Evolutionary conservation across 2,329 filamentous ascomycete species (phyloP).

Genomic region (Fusarium buxicola): DNA sequence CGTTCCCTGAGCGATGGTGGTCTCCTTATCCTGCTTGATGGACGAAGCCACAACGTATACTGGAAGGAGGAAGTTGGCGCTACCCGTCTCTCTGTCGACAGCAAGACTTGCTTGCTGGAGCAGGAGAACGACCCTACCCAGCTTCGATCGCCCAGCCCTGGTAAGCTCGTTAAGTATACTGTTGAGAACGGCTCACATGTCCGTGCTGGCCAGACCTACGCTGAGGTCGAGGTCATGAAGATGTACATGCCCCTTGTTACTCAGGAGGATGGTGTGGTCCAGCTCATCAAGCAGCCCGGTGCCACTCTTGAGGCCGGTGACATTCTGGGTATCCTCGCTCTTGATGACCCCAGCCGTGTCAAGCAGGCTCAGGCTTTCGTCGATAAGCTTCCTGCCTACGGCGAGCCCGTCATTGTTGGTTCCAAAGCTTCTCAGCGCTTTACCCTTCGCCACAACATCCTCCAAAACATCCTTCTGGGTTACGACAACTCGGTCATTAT

Average conservation of each 20-base stretch:
- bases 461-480: slow-evolving; percentile 89
- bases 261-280: slow-evolving; percentile 94
- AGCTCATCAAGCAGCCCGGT: slow-evolving; percentile 98
- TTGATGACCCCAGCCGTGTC: slow-evolving; percentile 95
- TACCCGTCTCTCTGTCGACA: slow-evolving; percentile 94
- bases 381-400: slow-evolving; percentile 88
- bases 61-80: slow-evolving; percentile 99
- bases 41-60: slow-evolving; percentile 97
- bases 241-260: slow-evolving; percentile 99
- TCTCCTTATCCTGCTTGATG: slow-evolving; percentile 88
- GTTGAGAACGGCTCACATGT: slow-evolving; percentile 96
- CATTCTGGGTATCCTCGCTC: slow-evolving; percentile 94
- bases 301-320: slow-evolving; percentile 98
- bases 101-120: slow-evolving; percentile 97
- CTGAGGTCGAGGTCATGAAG: slow-evolving; percentile 99
- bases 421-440: slow-evolving; percentile 94
- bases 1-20: slow-evolving; percentile 94
- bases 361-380: slow-evolving; percentile 97
- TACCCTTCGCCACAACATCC: slow-evolving; percentile 77
- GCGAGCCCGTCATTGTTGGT: slow-evolving; percentile 86
- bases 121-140: slow-evolving; percentile 99
- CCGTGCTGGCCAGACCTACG: slow-evolving; percentile 90
- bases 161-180: slow-evolving; percentile 97
- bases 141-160: slow-evolving; percentile 91
- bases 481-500: slow-evolving; percentile 99